Conservation (phyloP, 305 asterid species). For the Fraxinus latifolia region DNA sequence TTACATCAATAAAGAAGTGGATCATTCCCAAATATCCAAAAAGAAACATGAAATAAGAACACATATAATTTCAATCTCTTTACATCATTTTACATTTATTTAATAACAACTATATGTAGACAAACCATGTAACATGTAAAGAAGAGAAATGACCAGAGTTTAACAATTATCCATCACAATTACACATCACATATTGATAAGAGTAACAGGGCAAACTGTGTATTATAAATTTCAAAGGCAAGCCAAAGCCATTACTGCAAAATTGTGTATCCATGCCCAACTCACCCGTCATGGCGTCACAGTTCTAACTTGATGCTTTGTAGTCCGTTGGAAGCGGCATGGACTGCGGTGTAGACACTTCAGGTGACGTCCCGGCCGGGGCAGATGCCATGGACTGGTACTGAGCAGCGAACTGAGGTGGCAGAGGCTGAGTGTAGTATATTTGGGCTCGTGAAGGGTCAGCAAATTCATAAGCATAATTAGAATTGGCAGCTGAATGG, state of each 20-base stretch:
- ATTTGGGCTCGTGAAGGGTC: constrained; percentile 69
- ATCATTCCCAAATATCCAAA: neutral
- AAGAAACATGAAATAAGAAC: neutral
- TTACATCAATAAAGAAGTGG: neutral
- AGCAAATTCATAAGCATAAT: constrained; percentile 59
- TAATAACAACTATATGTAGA: constrained; percentile 24
- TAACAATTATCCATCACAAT: constrained; percentile 28
- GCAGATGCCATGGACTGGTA: constrained; percentile 64
- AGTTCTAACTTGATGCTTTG: constrained; percentile 49
- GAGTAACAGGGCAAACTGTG: constrained; percentile 16
- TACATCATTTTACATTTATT: constrained; percentile 24
- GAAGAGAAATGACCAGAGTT: constrained; percentile 1
- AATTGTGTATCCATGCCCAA: constrained; percentile 56
- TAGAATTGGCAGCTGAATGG: constrained; percentile 46
- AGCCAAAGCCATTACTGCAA: constrained; percentile 66
- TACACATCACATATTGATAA: constrained; percentile 29
- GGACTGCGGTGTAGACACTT: constrained; percentile 41
- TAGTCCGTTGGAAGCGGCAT: constrained; percentile 51
- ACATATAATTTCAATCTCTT: neutral
- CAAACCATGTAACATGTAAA: constrained; percentile 17
- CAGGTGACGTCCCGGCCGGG: constrained; percentile 42
- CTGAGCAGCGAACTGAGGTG: constrained; percentile 68
- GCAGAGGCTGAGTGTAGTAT: constrained; percentile 65
- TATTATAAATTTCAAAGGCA: constrained; percentile 16
- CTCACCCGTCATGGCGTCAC: constrained; percentile 57